Evolutionary conservation across 2,329 filamentous ascomycete species (phyloP).

Genomic region (Teratosphaeria nubilosa): DNA sequence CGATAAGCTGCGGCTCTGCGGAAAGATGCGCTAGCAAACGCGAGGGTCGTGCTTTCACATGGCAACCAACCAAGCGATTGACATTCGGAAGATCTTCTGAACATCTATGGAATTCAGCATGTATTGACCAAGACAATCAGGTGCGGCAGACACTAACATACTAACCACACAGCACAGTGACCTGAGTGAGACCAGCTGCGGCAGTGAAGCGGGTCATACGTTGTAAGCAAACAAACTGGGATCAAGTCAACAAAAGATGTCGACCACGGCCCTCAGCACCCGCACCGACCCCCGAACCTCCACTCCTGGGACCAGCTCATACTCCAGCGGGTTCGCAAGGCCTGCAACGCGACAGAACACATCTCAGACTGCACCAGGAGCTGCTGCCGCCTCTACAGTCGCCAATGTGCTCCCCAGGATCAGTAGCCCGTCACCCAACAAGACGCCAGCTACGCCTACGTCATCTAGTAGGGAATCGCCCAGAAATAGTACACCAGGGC

Average conservation of each 20-base stretch:
- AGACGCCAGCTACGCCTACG: conserved; percentile 9
- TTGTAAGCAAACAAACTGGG: neutral
- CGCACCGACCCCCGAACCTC: neutral
- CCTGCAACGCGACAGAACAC: neutral
- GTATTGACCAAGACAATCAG: neutral
- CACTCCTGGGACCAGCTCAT: neutral
- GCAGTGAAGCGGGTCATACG: neutral
- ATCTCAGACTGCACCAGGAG: neutral
- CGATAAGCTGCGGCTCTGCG: neutral
- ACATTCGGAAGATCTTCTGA: neutral
- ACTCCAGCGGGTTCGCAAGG: neutral
- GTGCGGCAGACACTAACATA: neutral
- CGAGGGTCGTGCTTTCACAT: conserved; percentile 3
- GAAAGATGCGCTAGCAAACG: conserved; percentile 1
- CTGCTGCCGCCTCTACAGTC: neutral
- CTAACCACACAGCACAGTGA: neutral
- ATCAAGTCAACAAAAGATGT: conserved; percentile 11
- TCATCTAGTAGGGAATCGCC: conserved; percentile 6
- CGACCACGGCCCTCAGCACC: conserved; percentile 13
- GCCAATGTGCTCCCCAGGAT: conserved; percentile 6
- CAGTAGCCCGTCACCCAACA: conserved; percentile 6
- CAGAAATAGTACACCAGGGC: conserved; percentile 42
- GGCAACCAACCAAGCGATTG: neutral
- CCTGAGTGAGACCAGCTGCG: neutral
- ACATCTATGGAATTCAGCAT: neutral